Evolutionary conservation across 352 stramenopile genomes (phyloP).

Genomic region (Phytophthora lateralis): DNA sequence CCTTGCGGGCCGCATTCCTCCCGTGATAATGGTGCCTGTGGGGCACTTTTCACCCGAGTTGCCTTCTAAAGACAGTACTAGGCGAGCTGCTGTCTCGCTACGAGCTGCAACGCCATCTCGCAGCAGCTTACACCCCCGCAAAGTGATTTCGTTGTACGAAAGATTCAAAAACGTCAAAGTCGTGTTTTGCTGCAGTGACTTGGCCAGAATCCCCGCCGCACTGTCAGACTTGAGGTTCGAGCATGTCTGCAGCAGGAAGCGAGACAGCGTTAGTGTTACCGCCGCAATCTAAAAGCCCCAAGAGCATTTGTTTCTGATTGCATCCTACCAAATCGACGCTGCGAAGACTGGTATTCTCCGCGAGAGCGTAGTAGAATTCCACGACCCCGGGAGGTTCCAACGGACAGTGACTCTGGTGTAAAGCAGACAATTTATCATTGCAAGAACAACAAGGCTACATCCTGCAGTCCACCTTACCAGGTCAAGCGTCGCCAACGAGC

Average conservation of each 20-base stretch:
- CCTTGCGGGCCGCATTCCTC: constrained; percentile 26
- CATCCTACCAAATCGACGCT: constrained; percentile 62
- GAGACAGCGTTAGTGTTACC: not conserved
- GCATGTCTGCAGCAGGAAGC: constrained; percentile 43
- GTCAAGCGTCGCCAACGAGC: constrained; percentile 53
- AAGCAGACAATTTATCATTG: not conserved
- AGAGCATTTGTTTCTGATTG: not conserved
- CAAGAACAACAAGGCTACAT: not conserved
- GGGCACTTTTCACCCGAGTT: constrained; percentile 47
- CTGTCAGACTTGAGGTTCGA: constrained; percentile 70
- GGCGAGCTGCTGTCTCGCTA: constrained; percentile 19
- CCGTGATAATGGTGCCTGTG: constrained; percentile 39
- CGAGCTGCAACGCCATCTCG: constrained; percentile 48
- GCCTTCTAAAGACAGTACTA: constrained; percentile 38
- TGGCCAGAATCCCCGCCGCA: constrained; percentile 54
- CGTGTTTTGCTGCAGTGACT: constrained; percentile 47
- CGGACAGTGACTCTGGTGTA: constrained; percentile 59
- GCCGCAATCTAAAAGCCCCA: not conserved
- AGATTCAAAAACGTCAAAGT: constrained; percentile 60
- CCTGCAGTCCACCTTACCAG: constrained; percentile 38
- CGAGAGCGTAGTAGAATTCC: constrained; percentile 62
- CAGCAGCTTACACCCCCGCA: constrained; percentile 75
- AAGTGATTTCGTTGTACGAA: constrained; percentile 80
- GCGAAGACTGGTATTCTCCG: constrained; percentile 51
- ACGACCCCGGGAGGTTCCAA: constrained; percentile 64